phyloP scores from a whole-genome alignment of 495 filamentous ascomycete genomes.

The Cercophora samala region DNA sequence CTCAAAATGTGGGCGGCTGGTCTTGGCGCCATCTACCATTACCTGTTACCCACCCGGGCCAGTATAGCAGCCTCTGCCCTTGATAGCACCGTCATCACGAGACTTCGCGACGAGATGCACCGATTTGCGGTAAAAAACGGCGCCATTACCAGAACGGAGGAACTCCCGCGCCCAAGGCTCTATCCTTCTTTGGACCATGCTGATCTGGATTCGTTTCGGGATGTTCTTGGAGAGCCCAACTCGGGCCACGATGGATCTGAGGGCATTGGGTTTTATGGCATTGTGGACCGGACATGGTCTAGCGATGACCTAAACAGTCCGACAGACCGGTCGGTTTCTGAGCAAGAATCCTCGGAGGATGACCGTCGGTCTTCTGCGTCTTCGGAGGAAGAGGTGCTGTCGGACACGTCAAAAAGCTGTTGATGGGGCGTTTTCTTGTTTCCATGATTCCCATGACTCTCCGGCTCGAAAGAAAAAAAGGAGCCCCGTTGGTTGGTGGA shows the following conservation, averaged over 20 bases:
- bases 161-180: slow-evolving; percentile 17
- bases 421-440: neutral
- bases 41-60: slow-evolving; percentile 3
- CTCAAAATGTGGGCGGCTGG: slow-evolving; percentile 26
- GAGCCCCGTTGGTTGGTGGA: no score
- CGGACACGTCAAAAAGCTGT: neutral
- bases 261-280: neutral
- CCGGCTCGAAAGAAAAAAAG: neutral
- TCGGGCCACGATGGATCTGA: slow-evolving; percentile 1
- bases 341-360: neutral
- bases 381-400: neutral
- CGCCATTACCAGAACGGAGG: neutral
- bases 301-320: neutral
- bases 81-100: neutral
- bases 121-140: slow-evolving; percentile 11
- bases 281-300: neutral
- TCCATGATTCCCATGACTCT: neutral
- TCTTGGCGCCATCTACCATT: slow-evolving; percentile 30
- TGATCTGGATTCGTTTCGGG: slow-evolving; percentile 11
- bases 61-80: neutral
- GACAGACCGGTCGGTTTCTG: neutral
- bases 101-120: slow-evolving; percentile 13
- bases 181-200: slow-evolving; percentile 16
- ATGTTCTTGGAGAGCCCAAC: neutral
- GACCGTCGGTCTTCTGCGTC: neutral